Base-by-base conservation (phyloP, 2,329 filamentous ascomycete genomes). In the Cordyceps tenuipes region DNA sequence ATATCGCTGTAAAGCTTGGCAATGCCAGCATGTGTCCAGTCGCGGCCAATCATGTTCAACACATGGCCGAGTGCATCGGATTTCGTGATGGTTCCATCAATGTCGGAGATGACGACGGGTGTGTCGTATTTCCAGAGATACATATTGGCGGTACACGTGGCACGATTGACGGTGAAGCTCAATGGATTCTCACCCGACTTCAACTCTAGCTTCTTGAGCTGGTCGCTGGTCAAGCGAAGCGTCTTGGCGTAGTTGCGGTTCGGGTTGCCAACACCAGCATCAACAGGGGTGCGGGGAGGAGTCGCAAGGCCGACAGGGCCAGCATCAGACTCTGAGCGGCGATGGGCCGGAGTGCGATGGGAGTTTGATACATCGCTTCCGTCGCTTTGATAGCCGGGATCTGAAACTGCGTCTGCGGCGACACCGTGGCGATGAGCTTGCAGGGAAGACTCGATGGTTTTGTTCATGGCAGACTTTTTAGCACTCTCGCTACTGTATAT, bases 401-500 rank as follows among this genome's bases (percentile, higher is more conserved):
- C 94, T 0, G 92, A 97, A 8, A 87, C 82, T 36, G 91, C 90
- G 73, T 97, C 92, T n/a, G 85, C 83, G 19, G 83, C 82, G 21
- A 84, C 76, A 43, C 85, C 77, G 15, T 75, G 72, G 17, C 75
- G 71, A 61, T 75, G 73, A 10, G 75, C 72, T 19, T 76, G 74
- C 52, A 82, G 69, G 10, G 79, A 76, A 8, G 78, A 75, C 60
- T 82, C 80, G 62, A 82, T 78, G 1, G 81, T 82, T 66, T 77
- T 82, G 70, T 88, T 86, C 76, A 87, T 87, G 36, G 93, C 93
- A 7, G 89, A 88, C 67, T 94, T 88, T 70, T 97, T 97, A 26
- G 94, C 91, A 69, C 96, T 92, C 72, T 97, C 92, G 67, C 92
- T 97, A 75, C 91, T 94, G 76, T 99, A 99, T 65, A 99, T 97